Evolutionary conservation across 1,284 basidiomycete genomes (phyloP).

Genomic region (Ustilago nuda): DNA sequence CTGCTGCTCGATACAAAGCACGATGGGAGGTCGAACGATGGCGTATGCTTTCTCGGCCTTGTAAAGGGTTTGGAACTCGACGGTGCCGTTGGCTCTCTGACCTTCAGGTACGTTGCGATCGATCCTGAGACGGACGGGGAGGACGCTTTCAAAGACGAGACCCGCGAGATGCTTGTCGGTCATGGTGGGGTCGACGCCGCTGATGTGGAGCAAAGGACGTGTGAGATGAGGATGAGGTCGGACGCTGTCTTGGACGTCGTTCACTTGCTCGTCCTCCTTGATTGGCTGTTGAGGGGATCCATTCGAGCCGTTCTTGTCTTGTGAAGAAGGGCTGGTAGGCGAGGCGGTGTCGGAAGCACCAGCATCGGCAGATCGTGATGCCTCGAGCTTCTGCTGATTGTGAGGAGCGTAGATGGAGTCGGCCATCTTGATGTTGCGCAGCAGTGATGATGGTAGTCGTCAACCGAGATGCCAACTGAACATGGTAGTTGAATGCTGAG

Average conservation of each 20-base stretch:
- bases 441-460: neutral
- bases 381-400: constrained; percentile 47
- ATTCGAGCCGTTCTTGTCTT: constrained; percentile 5
- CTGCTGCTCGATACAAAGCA: constrained; percentile 42
- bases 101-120: constrained; percentile 39
- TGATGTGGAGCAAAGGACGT: constrained; percentile 52
- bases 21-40: constrained; percentile 45
- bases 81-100: constrained; percentile 48
- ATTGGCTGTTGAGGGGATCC: constrained; percentile 1
- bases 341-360: constrained; percentile 4
- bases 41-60: constrained; percentile 64
- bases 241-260: neutral
- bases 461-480: neutral
- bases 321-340: constrained; percentile 4
- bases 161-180: constrained; percentile 58
- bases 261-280: constrained; percentile 10
- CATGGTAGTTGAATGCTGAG: neutral
- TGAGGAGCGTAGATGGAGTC: constrained; percentile 60
- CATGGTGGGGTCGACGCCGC: constrained; percentile 48
- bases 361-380: constrained; percentile 26
- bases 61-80: constrained; percentile 62
- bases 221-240: constrained; percentile 52
- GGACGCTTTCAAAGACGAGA: constrained; percentile 46
- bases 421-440: constrained; percentile 32
- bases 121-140: constrained; percentile 59